Conservation (phyloP, 1,284 basidiomycete genomes). For the Austroboletus rostrupii region DNA sequence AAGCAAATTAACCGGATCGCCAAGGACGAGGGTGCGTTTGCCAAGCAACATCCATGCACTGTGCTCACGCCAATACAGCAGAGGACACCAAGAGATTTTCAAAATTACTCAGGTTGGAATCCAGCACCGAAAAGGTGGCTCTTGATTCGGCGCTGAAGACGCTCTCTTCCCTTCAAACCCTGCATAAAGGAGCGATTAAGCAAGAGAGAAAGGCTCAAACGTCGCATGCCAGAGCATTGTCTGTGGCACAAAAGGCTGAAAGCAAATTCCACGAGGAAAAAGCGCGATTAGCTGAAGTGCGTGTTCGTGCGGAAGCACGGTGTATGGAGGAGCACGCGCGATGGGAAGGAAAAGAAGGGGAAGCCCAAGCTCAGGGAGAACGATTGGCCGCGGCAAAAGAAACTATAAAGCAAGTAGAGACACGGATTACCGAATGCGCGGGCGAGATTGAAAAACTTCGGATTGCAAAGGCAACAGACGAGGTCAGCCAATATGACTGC, state of each 20-base stretch:
- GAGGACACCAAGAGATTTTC: slow-evolving; percentile 25
- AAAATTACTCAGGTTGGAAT: slow-evolving; percentile 27
- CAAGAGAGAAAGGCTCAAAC: slow-evolving; percentile 25
- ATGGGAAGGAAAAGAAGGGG: slow-evolving; percentile 30
- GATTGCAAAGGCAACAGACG: slow-evolving; percentile 30
- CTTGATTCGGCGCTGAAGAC: slow-evolving; percentile 25
- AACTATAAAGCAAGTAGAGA: slow-evolving; percentile 20
- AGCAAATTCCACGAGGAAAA: slow-evolving; percentile 27
- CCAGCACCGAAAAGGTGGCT: slow-evolving; percentile 26
- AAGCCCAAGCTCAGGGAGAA: slow-evolving; percentile 29
- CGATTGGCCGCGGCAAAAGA: slow-evolving; percentile 31
- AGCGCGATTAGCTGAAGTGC: slow-evolving; percentile 20
- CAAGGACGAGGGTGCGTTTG: slow-evolving; percentile 24
- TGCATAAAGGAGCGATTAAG: slow-evolving; percentile 30
- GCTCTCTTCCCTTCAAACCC: slow-evolving; percentile 26
- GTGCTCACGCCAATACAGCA: slow-evolving; percentile 6
- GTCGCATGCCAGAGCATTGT: slow-evolving; percentile 25
- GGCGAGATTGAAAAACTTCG: slow-evolving; percentile 31
- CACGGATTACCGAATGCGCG: slow-evolving; percentile 27
- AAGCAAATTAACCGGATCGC: slow-evolving; percentile 27
- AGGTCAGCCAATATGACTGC: slow-evolving; percentile 17
- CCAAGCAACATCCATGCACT: not conserved
- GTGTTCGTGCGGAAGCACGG: slow-evolving; percentile 25
- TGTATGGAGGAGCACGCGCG: slow-evolving; percentile 28
- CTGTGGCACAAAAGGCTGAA: slow-evolving; percentile 27